Percentiles rank a stretch among this genome's conserved stretches.
These are phyloP conservation scores for Pseudomicrostroma phylloplanum DNA, from an alignment of 1,284 basidiomycete species.

Conservation along the genomic window DNA sequence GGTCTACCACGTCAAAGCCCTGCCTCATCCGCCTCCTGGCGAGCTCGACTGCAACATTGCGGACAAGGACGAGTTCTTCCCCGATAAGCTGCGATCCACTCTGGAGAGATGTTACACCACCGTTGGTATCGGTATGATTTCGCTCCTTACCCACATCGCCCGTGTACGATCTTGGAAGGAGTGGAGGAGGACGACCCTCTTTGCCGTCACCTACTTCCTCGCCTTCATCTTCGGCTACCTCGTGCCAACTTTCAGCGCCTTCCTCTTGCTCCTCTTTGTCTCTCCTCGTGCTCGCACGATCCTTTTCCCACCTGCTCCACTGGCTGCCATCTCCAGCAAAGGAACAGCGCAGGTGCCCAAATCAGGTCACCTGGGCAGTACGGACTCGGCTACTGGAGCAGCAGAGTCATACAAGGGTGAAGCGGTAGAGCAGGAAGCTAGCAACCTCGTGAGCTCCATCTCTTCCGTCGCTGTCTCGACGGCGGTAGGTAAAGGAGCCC, in stretches of 20 bases:
- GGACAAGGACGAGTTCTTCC: conserved; percentile 55
- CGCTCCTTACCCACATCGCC: conserved; percentile 55
- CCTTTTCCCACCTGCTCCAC: conserved; percentile 58
- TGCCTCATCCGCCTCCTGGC: conserved; percentile 31
- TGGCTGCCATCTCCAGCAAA: conserved; percentile 50
- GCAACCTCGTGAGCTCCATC: conserved; percentile 53
- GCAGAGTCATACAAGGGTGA: conserved; percentile 54
- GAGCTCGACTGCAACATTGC: conserved; percentile 55
- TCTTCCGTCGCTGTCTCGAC: conserved; percentile 52
- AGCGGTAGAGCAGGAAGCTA: conserved; percentile 55
- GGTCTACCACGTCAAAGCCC: conserved; percentile 52
- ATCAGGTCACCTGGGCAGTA: conserved; percentile 42
- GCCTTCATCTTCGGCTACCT: conserved; percentile 16
- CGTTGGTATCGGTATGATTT: conserved; percentile 54
- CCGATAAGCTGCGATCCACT: conserved; percentile 56
- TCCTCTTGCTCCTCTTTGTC: conserved; percentile 48
- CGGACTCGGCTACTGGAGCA: conserved; percentile 30
- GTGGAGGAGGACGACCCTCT: conserved; percentile 53
- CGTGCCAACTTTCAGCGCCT: conserved; percentile 14
- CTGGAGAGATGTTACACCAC: conserved; percentile 58
- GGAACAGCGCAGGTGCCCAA: conserved; percentile 41
- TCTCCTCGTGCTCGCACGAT: conserved; percentile 54
- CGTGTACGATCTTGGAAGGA: conserved; percentile 59
- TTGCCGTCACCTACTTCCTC: conserved; percentile 36
- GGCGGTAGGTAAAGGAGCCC: conserved; percentile 50